A percentile compares a stretch with the other conserved stretches of the same genome.
phyloP scores from a whole-genome alignment of 2,329 filamentous ascomycete genomes.

The Zymoseptoria brevis region DNA sequence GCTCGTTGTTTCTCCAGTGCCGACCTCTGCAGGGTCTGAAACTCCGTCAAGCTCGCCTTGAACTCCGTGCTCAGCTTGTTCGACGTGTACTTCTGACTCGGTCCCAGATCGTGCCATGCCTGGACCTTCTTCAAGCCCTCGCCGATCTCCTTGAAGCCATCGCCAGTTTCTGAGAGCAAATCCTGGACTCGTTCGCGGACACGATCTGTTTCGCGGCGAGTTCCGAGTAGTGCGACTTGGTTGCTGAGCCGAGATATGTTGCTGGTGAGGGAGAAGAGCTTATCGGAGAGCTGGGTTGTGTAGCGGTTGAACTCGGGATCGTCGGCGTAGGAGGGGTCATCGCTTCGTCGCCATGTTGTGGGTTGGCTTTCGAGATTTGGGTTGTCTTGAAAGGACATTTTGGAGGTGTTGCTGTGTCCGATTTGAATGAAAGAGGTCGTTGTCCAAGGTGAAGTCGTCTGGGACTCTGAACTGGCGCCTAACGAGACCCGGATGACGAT shows the following conservation, averaged over 20 bases:
- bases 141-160: conserved; percentile 82
- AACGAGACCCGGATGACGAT: conserved; percentile 3
- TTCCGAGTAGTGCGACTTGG: conserved; percentile 79
- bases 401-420: not conserved
- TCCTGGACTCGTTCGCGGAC: conserved; percentile 86
- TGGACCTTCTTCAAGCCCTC: conserved; percentile 91
- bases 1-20: conserved; percentile 90
- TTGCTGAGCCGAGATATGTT: conserved; percentile 79
- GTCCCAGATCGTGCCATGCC: conserved; percentile 59
- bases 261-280: conserved; percentile 80
- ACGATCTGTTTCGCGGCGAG: conserved; percentile 81
- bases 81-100: conserved; percentile 91
- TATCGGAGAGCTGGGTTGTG: conserved; percentile 74
- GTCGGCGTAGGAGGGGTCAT: conserved; percentile 72
- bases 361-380: conserved; percentile 75
- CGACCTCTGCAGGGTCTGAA: conserved; percentile 81
- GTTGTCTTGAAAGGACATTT: conserved; percentile 87
- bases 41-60: conserved; percentile 78
- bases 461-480: not conserved
- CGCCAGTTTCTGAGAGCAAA: conserved; percentile 75
- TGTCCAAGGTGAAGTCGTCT: not conserved
- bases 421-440: not conserved
- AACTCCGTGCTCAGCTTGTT: conserved; percentile 93
- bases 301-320: conserved; percentile 85
- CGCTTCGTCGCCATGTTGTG: conserved; percentile 57